Percentiles rank a stretch among this genome's conserved stretches.
Conservation (phyloP, 73 alveolate species). For the Tetrahymena thermophila region DNA sequence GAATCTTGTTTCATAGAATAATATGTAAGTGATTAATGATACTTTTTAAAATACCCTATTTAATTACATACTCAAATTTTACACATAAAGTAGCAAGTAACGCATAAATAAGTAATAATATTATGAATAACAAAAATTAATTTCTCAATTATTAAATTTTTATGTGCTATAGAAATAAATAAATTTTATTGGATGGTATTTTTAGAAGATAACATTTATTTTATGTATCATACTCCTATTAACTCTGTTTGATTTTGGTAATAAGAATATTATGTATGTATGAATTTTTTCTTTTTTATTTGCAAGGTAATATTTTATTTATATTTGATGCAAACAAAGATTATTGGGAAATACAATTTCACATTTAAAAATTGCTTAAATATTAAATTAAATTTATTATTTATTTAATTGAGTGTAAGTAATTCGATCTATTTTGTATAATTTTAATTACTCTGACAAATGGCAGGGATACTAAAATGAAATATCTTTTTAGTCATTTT, state of each 20-base stretch:
- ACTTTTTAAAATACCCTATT: background rate
- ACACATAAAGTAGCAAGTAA: background rate
- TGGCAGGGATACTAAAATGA: too few species aligned
- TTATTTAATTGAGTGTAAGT: background rate
- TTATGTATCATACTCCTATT: background rate
- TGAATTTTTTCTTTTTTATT: too few species aligned
- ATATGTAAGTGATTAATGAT: background rate
- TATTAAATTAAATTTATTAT: too few species aligned
- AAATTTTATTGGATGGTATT: background rate
- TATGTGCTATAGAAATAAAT: too few species aligned
- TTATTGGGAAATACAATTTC: background rate
- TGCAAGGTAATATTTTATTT: too few species aligned
- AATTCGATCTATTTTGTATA: too few species aligned
- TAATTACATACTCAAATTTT: background rate
- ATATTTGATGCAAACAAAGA: background rate
- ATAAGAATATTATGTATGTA: too few species aligned
- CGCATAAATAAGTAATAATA: too few species aligned
- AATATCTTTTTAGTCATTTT: too few species aligned
- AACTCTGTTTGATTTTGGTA: background rate
- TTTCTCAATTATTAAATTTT: too few species aligned
- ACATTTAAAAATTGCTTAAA: background rate
- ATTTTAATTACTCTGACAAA: background rate
- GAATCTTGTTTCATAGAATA: background rate
- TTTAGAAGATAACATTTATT: too few species aligned
- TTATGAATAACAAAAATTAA: background rate